phyloP scores from a whole-genome alignment of 2,329 filamentous ascomycete species.

The Aaosphaeria pasadenensis region DNA sequence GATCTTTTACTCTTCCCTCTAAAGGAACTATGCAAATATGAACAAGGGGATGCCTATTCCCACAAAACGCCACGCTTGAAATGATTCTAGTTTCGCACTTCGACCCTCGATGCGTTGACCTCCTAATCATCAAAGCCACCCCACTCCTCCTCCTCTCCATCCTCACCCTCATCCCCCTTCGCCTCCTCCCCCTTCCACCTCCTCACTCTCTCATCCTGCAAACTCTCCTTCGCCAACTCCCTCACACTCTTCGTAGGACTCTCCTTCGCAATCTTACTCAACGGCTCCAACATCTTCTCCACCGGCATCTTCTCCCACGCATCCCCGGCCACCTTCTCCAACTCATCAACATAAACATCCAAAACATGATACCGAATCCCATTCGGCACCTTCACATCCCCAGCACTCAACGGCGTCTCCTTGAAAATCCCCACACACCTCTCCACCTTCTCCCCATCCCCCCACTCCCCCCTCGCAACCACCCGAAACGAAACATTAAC shows the following conservation, averaged over 20 bases:
- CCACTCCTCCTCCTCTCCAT: slow-evolving; percentile 58
- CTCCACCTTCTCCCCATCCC: slow-evolving; percentile 34
- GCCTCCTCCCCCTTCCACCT: slow-evolving; percentile 51
- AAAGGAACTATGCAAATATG: too few relatives aligned
- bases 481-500: slow-evolving; percentile 66
- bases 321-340: slow-evolving; percentile 64
- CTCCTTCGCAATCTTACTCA: slow-evolving; percentile 55
- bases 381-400: slow-evolving; percentile 65
- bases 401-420: slow-evolving; percentile 44
- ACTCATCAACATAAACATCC: slow-evolving; percentile 89
- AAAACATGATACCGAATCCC: slow-evolving; percentile 83
- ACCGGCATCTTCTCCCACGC: slow-evolving; percentile 41
- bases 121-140: slow-evolving; percentile 65
- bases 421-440: slow-evolving; percentile 48
- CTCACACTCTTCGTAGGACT: slow-evolving; percentile 71
- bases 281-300: slow-evolving; percentile 51
- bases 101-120: neutral
- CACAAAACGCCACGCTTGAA: slow-evolving; percentile 27
- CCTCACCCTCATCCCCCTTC: slow-evolving; percentile 33
- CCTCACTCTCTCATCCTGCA: slow-evolving; percentile 71
- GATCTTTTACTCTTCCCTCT: too few relatives aligned
- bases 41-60: neutral
- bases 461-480: slow-evolving; percentile 42
- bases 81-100: neutral
- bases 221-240: slow-evolving; percentile 64